Evolutionary conservation across 371 early-diverging fungal genomes (phyloP), one percentile per base, ranked within the genome.

Genomic region (Rhizomucor pusillus): DNA sequence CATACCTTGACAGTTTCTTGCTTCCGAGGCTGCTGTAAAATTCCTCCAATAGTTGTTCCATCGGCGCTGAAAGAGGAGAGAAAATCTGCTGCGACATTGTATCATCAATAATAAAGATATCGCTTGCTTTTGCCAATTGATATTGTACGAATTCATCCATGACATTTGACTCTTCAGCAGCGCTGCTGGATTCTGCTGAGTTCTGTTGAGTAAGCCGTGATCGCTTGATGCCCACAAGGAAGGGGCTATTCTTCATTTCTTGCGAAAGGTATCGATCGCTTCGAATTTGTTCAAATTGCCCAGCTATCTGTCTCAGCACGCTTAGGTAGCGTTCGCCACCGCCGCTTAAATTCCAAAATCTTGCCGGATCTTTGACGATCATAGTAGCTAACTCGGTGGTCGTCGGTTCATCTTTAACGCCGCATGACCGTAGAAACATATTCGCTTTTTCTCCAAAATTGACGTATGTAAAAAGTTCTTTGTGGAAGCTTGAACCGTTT

Each of bases 391-490:
- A 52, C 47, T 94, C 94, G 1, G 79, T 56, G 0, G 90, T 86
- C 0, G 88, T 80, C 0, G 94, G 96, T 43, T 92, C 92, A 46
- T 91, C 88, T 51, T 87, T 86, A 34, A 93, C 92, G 43, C 96
- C 96, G 57, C 94, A 94, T 0, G 86, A 74, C 13, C 88, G 80
- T 39, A 95, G 65, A 54, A 95, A 95, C 14, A 79, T 64, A 56
- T 91, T 88, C 6, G 90, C 91, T 0, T 67, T 43, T 0, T 68
- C 50, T 0, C 92, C 92, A 73, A 91, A 94, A 62, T 89, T 86
- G 44, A 90, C 80, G 47, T 80, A 85, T 0, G 67, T 64, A 66
- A 92, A 86, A 19, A 89, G 73, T 29, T 83, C 78, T 20, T 73
- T 76, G 53, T 81, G 81, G 47, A 73, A 71, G 23, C 33, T 64